These are phyloP conservation scores for Pseudogymnoascus sp. DNA, from an alignment of 2,329 filamentous ascomycete species.

Conservation along the genomic window DNA sequence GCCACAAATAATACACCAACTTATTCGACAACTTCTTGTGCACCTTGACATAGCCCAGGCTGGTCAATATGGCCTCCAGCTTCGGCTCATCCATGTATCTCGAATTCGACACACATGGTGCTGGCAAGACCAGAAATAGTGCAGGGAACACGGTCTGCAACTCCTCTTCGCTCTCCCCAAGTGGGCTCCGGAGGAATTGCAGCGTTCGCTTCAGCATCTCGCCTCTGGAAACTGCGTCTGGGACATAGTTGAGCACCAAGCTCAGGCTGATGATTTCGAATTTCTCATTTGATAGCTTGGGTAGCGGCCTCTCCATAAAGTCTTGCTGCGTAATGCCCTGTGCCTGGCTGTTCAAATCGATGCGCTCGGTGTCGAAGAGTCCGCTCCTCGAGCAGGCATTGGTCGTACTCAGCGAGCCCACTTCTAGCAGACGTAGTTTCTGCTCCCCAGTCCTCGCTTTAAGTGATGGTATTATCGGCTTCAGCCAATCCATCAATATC, in stretches of 20 bases:
- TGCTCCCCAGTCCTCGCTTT: slow-evolving; percentile 17
- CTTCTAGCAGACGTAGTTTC: slow-evolving; percentile 65
- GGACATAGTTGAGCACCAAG: slow-evolving; percentile 89
- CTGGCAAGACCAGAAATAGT: slow-evolving; percentile 82
- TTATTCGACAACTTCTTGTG: slow-evolving; percentile 70
- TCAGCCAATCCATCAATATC: slow-evolving; percentile 55
- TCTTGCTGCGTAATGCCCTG: slow-evolving; percentile 78
- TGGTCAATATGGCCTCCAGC: slow-evolving; percentile 64
- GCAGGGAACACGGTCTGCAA: slow-evolving; percentile 46
- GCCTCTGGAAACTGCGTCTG: slow-evolving; percentile 63
- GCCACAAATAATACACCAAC: slow-evolving; percentile 86
- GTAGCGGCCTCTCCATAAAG: slow-evolving; percentile 82
- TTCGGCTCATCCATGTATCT: slow-evolving; percentile 71
- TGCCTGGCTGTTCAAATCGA: slow-evolving; percentile 84
- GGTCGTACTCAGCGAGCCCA: slow-evolving; percentile 74
- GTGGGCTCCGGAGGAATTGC: slow-evolving; percentile 50
- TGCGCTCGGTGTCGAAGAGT: slow-evolving; percentile 66
- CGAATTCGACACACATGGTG: slow-evolving; percentile 82
- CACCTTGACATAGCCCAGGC: slow-evolving; percentile 60
- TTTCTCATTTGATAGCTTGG: slow-evolving; percentile 46
- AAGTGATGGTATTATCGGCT: slow-evolving; percentile 26
- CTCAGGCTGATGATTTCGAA: slow-evolving; percentile 92
- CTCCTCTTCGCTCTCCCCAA: slow-evolving; percentile 15
- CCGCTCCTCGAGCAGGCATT: slow-evolving; percentile 75
- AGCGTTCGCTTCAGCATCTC: slow-evolving; percentile 76